These are phyloP conservation scores for Pontederia paniculata DNA, from an alignment of 176 grass and related monocot genomes.

Conservation along the genomic window DNA sequence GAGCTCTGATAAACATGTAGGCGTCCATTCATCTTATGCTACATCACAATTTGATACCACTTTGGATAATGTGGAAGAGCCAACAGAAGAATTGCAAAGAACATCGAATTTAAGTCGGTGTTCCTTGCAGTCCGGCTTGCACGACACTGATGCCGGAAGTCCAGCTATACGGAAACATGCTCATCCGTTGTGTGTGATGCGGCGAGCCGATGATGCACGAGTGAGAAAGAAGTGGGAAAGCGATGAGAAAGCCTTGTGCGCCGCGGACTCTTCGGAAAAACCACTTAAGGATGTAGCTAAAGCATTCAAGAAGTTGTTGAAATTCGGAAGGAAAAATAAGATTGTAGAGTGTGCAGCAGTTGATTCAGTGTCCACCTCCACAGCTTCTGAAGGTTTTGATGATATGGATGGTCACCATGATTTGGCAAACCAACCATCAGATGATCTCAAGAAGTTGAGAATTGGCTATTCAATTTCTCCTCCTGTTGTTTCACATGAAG, in stretches of 20 bases:
- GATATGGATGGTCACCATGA: conserved; percentile 15
- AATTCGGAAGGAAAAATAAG: conserved; percentile 37
- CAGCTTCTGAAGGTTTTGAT: background rate
- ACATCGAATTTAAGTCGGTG: too few relatives aligned
- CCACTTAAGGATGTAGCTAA: conserved; percentile 34
- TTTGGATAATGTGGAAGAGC: too few relatives aligned
- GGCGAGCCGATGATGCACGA: conserved; percentile 5
- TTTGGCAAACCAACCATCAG: background rate
- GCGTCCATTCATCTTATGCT: too few relatives aligned
- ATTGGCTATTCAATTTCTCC: background rate
- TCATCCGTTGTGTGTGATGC: background rate
- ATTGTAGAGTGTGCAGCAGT: background rate
- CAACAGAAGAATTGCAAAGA: too few relatives aligned
- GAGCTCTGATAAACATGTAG: too few relatives aligned
- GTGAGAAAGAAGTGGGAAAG: conserved; percentile 31
- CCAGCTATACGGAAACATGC: background rate
- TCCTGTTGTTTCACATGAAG: background rate
- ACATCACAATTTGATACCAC: too few relatives aligned
- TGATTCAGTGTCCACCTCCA: background rate
- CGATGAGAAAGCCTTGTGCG: conserved; percentile 22
- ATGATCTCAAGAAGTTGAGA: background rate
- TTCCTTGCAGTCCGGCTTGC: too few relatives aligned
- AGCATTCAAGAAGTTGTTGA: conserved; percentile 45
- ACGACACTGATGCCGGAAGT: background rate
- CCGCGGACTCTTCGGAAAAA: conserved; percentile 12